A percentile compares a stretch with the other conserved stretches of the same genome.
phyloP scores from a whole-genome alignment of 331 rosid species.

The Acacia pycnantha region DNA sequence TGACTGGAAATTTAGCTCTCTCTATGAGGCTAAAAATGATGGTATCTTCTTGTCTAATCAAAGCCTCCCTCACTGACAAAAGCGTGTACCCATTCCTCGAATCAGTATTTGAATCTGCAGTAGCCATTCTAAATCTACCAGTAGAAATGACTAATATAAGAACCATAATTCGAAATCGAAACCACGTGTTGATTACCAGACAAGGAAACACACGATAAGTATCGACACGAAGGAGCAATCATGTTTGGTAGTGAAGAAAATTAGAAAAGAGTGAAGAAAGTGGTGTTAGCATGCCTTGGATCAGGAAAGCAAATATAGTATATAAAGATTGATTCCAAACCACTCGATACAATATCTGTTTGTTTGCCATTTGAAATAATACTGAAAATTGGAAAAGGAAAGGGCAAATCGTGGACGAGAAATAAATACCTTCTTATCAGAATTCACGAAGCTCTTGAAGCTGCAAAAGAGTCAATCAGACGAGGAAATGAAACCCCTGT shows the following conservation, averaged over 20 bases:
- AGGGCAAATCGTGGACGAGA: neutral
- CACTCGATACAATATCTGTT: neutral
- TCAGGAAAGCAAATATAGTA: neutral
- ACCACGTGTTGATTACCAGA: slow-evolving; percentile 18
- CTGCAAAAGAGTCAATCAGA: neutral
- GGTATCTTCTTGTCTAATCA: slow-evolving; percentile 72
- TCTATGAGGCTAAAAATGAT: slow-evolving; percentile 61
- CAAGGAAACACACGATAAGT: neutral
- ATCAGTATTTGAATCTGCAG: slow-evolving; percentile 5
- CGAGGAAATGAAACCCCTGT: neutral
- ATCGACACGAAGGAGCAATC: neutral
- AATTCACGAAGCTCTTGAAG: neutral
- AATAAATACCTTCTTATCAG: neutral
- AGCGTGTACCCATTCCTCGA: slow-evolving; percentile 34
- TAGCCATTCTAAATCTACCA: slow-evolving; percentile 20
- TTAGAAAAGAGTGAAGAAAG: neutral
- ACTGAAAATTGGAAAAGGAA: neutral
- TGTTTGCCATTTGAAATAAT: neutral
- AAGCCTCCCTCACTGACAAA: slow-evolving; percentile 42
- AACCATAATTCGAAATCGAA: slow-evolving; percentile 11
- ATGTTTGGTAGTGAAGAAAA: neutral
- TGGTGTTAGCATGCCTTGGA: neutral
- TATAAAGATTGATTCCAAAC: neutral
- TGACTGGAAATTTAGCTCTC: slow-evolving; percentile 58
- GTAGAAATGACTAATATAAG: slow-evolving; percentile 19